These are phyloP conservation scores for Aspergillus sp. DNA, from an alignment of 2,329 filamentous ascomycete genomes.

Conservation along the genomic window DNA sequence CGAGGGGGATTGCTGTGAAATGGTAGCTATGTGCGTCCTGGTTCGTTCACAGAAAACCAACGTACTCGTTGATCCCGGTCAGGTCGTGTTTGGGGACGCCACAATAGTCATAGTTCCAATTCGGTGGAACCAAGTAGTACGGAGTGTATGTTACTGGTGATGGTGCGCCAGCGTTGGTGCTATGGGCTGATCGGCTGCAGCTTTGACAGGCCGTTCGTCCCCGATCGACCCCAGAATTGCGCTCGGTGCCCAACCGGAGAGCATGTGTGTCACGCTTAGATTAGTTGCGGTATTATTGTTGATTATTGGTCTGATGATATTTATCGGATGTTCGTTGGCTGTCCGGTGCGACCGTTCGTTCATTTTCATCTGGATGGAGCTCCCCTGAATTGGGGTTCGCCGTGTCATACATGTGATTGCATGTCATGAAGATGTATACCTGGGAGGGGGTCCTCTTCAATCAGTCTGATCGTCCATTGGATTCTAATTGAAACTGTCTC, in stretches of 20 bases:
- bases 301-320: not conserved
- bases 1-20: not conserved
- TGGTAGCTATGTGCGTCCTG: too few relatives aligned
- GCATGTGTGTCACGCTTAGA: not conserved
- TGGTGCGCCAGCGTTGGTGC: not conserved
- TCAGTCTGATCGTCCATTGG: too few relatives aligned
- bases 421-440: too few relatives aligned
- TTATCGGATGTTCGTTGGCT: not conserved
- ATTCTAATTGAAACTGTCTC: too few relatives aligned
- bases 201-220: not conserved
- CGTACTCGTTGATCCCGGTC: not conserved
- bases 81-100: not conserved
- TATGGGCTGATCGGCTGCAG: not conserved
- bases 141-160: not conserved
- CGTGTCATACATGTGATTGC: too few relatives aligned
- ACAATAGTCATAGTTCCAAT: not conserved
- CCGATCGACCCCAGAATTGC: not conserved
- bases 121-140: not conserved
- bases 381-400: too few relatives aligned
- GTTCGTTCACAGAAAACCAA: too few relatives aligned
- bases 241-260: not conserved
- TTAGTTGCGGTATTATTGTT: not conserved
- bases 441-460: too few relatives aligned
- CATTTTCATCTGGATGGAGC: too few relatives aligned
- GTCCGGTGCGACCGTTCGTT: not conserved